Base-by-base conservation (phyloP, 176 grass and related monocot genomes). In the Triticum dicoccoides region DNA sequence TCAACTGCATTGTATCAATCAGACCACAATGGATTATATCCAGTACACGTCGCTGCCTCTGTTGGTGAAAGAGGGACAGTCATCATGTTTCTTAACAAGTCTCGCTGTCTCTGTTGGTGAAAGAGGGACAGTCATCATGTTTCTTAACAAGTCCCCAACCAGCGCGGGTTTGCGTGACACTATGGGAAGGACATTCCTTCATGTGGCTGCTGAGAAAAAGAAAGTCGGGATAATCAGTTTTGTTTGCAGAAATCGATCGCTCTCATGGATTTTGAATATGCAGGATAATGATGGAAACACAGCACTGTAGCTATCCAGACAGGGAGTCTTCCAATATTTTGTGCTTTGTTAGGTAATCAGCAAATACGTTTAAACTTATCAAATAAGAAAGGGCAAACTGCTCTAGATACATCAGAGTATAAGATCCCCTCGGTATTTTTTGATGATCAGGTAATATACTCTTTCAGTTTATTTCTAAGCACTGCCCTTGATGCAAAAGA, bases 111-210 rank as follows among this genome's bases (percentile, higher is more conserved):
- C 69, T 13, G 2, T 42, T 0, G 69, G 69, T 3, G 37, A 72
- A 72, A 42, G 37, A 3, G 37, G 69, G 69, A 72, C 69, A 71
- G 6, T 71, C 9, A 23, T 11, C 10, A 71, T 71, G 69, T 71
- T 71, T 41, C 35, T 72, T 41, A 6, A 72, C 0, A 72, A 72
- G 69, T 72, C 9, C 5, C 20, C 37, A 42, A 23, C 0, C 35
- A 23, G 35, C n/a, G 37, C 20, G 1, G 37, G 35, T 72, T 72
- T 72, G 37, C 35, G 12, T 5, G 69, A 41, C 37, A 72, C 1
- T 23, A 72, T 72, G 69, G 35, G 69, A 72, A 72, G 35, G 69
- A 72, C 69, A 42, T 72, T 72, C 69, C 35, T 42, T 72, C 69
- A 23, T 72, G 37, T 42, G 11, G 69, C 69, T 12, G 10, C 37